Conservation (phyloP, 163 green algal genomes). For the Chlorella variabilis region DNA sequence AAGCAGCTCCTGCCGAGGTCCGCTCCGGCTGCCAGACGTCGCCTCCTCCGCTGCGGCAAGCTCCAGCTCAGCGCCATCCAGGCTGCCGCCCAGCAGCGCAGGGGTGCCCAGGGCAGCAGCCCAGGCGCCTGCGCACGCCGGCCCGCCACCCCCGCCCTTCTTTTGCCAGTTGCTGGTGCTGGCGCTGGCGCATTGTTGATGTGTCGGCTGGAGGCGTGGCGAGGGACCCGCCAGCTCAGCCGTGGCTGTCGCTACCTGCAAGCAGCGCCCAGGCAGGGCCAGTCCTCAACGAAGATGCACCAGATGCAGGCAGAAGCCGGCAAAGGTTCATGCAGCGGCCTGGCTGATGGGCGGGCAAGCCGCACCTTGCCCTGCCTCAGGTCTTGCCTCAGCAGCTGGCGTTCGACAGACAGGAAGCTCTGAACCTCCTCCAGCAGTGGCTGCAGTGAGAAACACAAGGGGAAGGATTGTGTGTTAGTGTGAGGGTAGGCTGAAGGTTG, state of each 20-base stretch:
- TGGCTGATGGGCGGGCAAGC: no score
- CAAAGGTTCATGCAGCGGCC: background rate
- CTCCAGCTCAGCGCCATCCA: conserved; percentile 5
- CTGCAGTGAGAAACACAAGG: background rate
- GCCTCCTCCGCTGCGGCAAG: conserved; percentile 24
- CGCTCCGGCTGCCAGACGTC: background rate
- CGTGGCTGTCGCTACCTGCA: background rate
- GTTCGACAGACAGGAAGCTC: conserved; percentile 5
- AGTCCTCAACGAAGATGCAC: no score
- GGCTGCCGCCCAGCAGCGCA: background rate
- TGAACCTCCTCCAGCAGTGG: conserved; percentile 17
- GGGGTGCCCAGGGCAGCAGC: conserved; percentile 30
- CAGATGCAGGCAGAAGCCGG: no score
- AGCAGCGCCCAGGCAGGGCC: background rate
- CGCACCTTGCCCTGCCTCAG: background rate
- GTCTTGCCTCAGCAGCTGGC: conserved; percentile 17
- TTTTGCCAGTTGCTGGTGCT: conserved; percentile 30
- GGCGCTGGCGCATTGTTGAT: background rate
- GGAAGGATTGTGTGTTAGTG: background rate
- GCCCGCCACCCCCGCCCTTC: conserved; percentile 15
- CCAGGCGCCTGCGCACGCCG: conserved; percentile 20
- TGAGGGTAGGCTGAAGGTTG: background rate
- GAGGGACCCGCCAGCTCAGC: background rate
- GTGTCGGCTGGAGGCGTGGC: background rate
- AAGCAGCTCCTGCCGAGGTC: conserved; percentile 73